Evolutionary conservation across 2,329 filamentous ascomycete species (phyloP), one percentile per base, ranked within the genome.

Genomic region (Ophiosphaerella herpotricha): DNA sequence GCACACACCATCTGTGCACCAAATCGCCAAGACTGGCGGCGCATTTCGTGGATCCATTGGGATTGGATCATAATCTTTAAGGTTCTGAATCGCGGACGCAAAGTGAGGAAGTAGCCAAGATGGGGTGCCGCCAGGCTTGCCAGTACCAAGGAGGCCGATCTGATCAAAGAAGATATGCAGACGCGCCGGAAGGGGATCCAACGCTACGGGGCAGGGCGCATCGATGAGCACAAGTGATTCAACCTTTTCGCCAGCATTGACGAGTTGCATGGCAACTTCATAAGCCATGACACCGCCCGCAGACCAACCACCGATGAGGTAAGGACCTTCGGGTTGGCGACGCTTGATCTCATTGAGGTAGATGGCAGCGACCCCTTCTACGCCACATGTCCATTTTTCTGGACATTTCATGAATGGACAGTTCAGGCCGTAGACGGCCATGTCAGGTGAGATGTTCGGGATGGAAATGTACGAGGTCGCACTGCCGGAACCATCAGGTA

Each of bases 71-170:
- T 91, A 91, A 66, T 83, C 84, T 62, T 85, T 86, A 26, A 91
- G 77, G 13, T 86, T 86, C 42, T 80, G 79, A 46, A 91, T 85
- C 16, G 85, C 85, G 18, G 86, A 83, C 0, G 83, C 80, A 70
- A 91, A 91, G 73, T 91, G 88, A 48, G 85, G 85, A 2, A 89
- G 80, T 13, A 91, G 80, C 88, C 88, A 91, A n/a, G 80, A 75
- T 0, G 88, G 88, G 34, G 87, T 83, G 70, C 85, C 86, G 58
- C 64, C 77, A 59, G 72, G 77, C 71, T 79, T 78, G 24, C 80
- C 77, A 43, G 85, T 85, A 18, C 87, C 88, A 23, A 90, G 82
- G 2, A 91, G 82, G 46, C 88, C 88, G 46, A 90, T 87, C 40
- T 81, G 79, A 46, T 86, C 86, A 63, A 90, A 89, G 80, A 88